Conservation (phyloP, 352 stramenopile genomes). For the Phytophthora pini region DNA sequence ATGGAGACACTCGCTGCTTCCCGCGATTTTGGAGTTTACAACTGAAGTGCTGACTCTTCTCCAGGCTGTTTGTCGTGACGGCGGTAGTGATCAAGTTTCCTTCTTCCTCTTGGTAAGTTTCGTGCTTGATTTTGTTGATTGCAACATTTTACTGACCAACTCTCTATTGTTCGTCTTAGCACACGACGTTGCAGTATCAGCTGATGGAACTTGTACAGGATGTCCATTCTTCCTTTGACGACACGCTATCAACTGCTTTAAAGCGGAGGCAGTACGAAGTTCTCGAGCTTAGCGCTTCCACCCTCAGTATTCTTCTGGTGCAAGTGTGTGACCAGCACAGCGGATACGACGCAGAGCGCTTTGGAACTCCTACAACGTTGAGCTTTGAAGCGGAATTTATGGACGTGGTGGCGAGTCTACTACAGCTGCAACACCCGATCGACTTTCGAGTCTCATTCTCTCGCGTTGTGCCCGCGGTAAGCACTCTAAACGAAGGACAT, state of each 20-base stretch:
- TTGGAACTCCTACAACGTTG: conserved; percentile 6
- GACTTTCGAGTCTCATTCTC: conserved; percentile 50
- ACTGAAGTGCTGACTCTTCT: conserved; percentile 47
- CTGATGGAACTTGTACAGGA: conserved; percentile 49
- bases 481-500: conserved; percentile 12
- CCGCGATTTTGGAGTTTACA: conserved; percentile 46
- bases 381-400: conserved; percentile 25
- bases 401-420: conserved; percentile 27
- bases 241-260: conserved; percentile 3
- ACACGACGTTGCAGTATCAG: conserved; percentile 52
- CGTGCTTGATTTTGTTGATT: background rate
- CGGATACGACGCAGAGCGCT: conserved; percentile 7
- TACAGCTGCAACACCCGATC: conserved; percentile 39
- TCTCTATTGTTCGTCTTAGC: conserved; percentile 27
- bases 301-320: conserved; percentile 29
- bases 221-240: conserved; percentile 32
- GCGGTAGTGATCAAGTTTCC: conserved; percentile 21
- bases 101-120: conserved; percentile 43
- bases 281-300: conserved; percentile 34
- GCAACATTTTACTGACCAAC: background rate
- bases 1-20: conserved; percentile 47
- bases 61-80: conserved; percentile 36
- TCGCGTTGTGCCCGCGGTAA: conserved; percentile 43
- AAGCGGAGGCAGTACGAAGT: conserved; percentile 40
- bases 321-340: conserved; percentile 26